Evolutionary conservation across 2,329 filamentous ascomycete genomes (phyloP).

Genomic region (Neofusicoccum parvum): DNA sequence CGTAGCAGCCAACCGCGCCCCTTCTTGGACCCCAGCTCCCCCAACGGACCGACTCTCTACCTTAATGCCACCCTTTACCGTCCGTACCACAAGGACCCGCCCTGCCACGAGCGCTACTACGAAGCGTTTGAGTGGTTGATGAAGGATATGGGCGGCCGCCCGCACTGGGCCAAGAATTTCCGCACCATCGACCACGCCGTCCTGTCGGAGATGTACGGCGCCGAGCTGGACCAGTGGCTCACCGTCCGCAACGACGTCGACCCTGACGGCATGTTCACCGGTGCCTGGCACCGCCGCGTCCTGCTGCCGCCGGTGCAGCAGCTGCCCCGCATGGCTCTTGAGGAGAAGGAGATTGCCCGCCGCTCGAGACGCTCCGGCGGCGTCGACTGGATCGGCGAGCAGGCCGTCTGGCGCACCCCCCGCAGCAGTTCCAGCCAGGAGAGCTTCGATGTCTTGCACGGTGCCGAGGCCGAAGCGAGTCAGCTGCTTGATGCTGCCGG

Average conservation of each 20-base stretch:
- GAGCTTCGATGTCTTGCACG: constrained; percentile 51
- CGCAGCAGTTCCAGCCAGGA: constrained; percentile 36
- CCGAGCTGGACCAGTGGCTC: constrained; percentile 67
- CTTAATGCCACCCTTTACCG: constrained; percentile 89
- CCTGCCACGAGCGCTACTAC: constrained; percentile 77
- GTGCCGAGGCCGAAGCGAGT: constrained; percentile 45
- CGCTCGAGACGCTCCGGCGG: constrained; percentile 35
- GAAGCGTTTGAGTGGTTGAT: constrained; percentile 89
- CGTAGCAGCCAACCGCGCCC: constrained; percentile 55
- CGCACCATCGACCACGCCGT: constrained; percentile 58
- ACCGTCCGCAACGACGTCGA: constrained; percentile 70
- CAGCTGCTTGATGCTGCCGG: constrained; percentile 25
- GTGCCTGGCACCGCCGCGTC: constrained; percentile 81
- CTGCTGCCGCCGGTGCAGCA: constrained; percentile 47
- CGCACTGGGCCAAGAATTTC: constrained; percentile 96
- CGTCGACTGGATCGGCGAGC: constrained; percentile 42
- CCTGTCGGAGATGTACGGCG: constrained; percentile 69
- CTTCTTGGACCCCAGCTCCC: constrained; percentile 71
- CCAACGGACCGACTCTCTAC: constrained; percentile 75
- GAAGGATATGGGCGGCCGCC: constrained; percentile 77
- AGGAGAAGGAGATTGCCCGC: constrained; percentile 47
- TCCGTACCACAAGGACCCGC: constrained; percentile 76
- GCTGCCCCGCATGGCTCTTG: constrained; percentile 36
- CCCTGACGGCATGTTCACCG: constrained; percentile 83
- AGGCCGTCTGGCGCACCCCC: constrained; percentile 26